Conservation (phyloP, 2,329 filamentous ascomycete species). For the Stachybotrys chlorohalonatus region DNA sequence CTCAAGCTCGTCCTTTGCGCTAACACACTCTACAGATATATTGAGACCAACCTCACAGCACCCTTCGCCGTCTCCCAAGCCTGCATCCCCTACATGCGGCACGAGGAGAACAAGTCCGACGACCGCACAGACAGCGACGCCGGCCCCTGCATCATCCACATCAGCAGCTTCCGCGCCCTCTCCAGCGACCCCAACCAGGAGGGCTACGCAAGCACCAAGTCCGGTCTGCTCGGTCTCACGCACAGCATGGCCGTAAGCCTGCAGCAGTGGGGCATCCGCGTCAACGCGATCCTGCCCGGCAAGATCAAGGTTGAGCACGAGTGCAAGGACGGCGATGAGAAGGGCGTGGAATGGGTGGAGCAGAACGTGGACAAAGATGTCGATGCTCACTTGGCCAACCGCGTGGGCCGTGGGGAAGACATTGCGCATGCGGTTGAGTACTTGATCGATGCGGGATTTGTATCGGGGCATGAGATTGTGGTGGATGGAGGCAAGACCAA, state of each 20-base stretch:
- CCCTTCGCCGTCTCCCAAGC: slow-evolving; percentile 36
- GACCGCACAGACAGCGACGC: slow-evolving; percentile 9
- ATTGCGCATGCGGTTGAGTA: slow-evolving; percentile 33
- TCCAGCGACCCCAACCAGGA: slow-evolving; percentile 37
- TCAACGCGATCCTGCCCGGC: slow-evolving; percentile 33
- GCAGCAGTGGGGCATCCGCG: slow-evolving; percentile 20
- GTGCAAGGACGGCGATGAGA: slow-evolving; percentile 32
- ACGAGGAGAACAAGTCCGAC: not conserved
- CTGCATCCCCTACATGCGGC: slow-evolving; percentile 36
- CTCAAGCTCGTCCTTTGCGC: not conserved
- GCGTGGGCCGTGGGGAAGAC: slow-evolving; percentile 34
- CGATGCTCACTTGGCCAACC: slow-evolving; percentile 30
- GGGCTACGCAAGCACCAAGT: slow-evolving; percentile 33
- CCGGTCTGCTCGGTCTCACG: slow-evolving; percentile 23
- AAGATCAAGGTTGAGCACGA: slow-evolving; percentile 37
- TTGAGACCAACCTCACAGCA: slow-evolving; percentile 37
- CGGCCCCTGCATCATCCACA: slow-evolving; percentile 35
- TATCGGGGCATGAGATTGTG: slow-evolving; percentile 17
- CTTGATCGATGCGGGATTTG: slow-evolving; percentile 16
- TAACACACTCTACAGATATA: slow-evolving; percentile 7
- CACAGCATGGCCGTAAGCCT: slow-evolving; percentile 26
- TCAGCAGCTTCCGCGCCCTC: slow-evolving; percentile 35
- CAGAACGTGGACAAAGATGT: slow-evolving; percentile 26
- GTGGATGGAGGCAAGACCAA: slow-evolving; percentile 16
- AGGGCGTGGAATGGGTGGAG: slow-evolving; percentile 25